A percentile compares a stretch with the other conserved stretches of the same genome.
These are phyloP conservation scores for Ceratocystis variospora DNA, from an alignment of 2,329 filamentous ascomycete genomes.

Conservation along the genomic window DNA sequence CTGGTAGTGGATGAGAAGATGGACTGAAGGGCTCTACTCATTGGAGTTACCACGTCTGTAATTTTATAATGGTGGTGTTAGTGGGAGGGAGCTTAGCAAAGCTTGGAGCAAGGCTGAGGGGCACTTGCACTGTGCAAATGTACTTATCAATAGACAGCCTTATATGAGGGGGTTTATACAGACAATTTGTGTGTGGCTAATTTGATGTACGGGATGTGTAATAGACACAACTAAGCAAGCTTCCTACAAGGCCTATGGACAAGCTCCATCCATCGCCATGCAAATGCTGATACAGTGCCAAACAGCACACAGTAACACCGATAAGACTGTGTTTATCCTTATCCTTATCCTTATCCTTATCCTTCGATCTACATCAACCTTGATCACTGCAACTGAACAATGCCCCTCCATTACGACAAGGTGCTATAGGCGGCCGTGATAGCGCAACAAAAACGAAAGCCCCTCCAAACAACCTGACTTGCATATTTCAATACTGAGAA, in stretches of 20 bases:
- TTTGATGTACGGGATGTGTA: too few relatives aligned
- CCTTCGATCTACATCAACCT: conserved; percentile 18
- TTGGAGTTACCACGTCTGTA: neutral
- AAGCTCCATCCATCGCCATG: neutral
- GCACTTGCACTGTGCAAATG: neutral
- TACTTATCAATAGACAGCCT: neutral
- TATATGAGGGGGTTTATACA: neutral
- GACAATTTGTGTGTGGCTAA: neutral
- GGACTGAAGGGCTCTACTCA: neutral
- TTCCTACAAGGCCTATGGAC: too few relatives aligned
- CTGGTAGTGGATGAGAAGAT: neutral
- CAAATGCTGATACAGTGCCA: neutral
- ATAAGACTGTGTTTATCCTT: conserved; percentile 11
- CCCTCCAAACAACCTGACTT: neutral
- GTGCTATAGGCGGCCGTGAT: neutral
- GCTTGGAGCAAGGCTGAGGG: neutral
- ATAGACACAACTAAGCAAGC: too few relatives aligned
- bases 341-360: conserved; percentile 17
- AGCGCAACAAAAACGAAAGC: neutral
- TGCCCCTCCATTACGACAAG: conserved; percentile 1
- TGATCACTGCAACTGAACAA: neutral
- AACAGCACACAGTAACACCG: neutral
- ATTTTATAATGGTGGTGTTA: neutral
- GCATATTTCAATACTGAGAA: neutral
- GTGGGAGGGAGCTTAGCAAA: neutral